A percentile compares a stretch with the other conserved stretches of the same genome.
These are phyloP conservation scores for Mycena maculata DNA, from an alignment of 768 basidiomycete species.

Conservation along the genomic window DNA sequence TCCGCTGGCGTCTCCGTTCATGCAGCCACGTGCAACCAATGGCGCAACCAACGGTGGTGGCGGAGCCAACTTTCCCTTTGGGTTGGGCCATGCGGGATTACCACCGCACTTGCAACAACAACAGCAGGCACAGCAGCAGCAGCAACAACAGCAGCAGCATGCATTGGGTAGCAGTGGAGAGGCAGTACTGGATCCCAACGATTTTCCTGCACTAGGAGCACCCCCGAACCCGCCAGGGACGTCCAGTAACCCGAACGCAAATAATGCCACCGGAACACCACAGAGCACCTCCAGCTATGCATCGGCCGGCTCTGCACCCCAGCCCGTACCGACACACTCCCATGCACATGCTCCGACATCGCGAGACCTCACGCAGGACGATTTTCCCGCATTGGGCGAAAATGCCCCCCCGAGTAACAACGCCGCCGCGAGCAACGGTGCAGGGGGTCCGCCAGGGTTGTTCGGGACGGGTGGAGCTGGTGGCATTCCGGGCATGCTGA, in stretches of 20 bases:
- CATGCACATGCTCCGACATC: constrained; percentile 47
- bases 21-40: constrained; percentile 60
- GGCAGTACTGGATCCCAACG: constrained; percentile 85
- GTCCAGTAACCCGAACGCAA: constrained; percentile 47
- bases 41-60: constrained; percentile 41
- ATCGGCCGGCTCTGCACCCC: constrained; percentile 81
- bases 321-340: constrained; percentile 51
- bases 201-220: constrained; percentile 88
- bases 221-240: constrained; percentile 57
- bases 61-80: constrained; percentile 75
- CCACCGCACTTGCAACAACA: constrained; percentile 56
- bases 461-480: constrained; percentile 71
- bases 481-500: constrained; percentile 76
- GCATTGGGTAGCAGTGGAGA: constrained; percentile 72
- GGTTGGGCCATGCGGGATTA: constrained; percentile 56
- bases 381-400: constrained; percentile 89
- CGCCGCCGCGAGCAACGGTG: constrained; percentile 39
- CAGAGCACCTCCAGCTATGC: constrained; percentile 48
- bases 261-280: constrained; percentile 47
- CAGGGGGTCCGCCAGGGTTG: constrained; percentile 77
- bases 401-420: constrained; percentile 56
- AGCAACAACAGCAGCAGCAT: constrained; percentile 65
- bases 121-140: constrained; percentile 60
- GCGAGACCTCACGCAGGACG: constrained; percentile 86
- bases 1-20: constrained; percentile 71